Base-by-base conservation (phyloP, 169 alveolate genomes). In the Cryptosporidium tyzzeri region DNA sequence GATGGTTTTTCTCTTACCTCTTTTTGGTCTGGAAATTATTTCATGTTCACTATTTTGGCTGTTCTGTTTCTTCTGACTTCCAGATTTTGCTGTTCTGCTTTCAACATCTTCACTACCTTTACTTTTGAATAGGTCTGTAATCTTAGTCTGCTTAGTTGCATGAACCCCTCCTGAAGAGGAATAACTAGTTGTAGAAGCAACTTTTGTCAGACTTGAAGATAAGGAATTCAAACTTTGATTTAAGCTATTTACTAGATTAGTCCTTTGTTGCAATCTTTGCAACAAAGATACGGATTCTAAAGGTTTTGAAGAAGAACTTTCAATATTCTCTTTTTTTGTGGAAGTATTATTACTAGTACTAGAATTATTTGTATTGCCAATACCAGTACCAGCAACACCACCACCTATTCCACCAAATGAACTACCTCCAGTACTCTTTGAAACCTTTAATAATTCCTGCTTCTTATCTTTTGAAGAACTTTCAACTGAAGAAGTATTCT, bases 211-310 rank as follows among this genome's bases (percentile, higher is more conserved):
- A 48, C 8, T 48, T 12, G 50, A 65, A 10, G 50, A 65, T 8
- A 37, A 35, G 31, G 71, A 7, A 10, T 16, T 29, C 45, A 12
- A 16, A 16, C 14, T 65, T 23, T 37, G 71, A 31, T 29, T n/a
- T 10, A 65, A 7, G 23, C 51, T 37, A 37, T 33, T 33, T 1
- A 65, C 71, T n/a, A 65, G 41, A 29, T 45, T 41, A 23, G 73
- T 23, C 41, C 75, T 80, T 45, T 59, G 89, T 41, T 80, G 89
- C 18, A 80, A 23, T 26, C 89, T 80, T 41, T 80, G 89, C 29
- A 80, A 65, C 33, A 80, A 44, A n/a, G 89, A 80, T 16, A 67
- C 37, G 16, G 80, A 41, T 31, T 80, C 89, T 31, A 80, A 39
- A 1, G 89, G 75, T 6, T 48, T 80, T 18, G 37, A 37, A 18